These are phyloP conservation scores for Podaxis mareebaensis DNA, from an alignment of 768 basidiomycete species.

Conservation along the genomic window DNA sequence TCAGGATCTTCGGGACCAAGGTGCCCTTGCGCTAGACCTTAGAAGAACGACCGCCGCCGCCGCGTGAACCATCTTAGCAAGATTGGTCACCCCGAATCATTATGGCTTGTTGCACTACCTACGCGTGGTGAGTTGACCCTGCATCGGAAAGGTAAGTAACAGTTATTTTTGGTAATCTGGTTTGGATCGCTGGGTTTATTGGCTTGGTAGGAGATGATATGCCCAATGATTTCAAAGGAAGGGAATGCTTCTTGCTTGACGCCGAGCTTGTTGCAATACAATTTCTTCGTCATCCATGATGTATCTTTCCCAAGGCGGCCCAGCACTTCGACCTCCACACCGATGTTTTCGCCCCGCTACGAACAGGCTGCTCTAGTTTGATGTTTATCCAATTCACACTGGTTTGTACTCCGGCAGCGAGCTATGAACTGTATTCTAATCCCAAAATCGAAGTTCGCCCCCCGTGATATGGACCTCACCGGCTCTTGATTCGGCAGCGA, in stretches of 20 bases:
- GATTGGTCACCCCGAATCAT: neutral
- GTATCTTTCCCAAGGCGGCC: neutral
- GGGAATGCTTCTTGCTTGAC: neutral
- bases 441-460: neutral
- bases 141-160: constrained; percentile 5
- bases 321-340: neutral
- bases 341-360: neutral
- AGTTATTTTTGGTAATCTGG: constrained; percentile 11
- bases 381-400: neutral
- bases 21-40: neutral
- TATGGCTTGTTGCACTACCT: neutral
- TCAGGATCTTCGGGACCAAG: neutral
- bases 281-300: neutral
- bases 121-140: neutral
- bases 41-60: neutral
- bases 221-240: neutral
- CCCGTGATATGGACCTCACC: neutral
- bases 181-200: constrained; percentile 5
- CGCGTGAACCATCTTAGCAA: neutral
- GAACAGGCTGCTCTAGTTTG: neutral
- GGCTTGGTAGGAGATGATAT: neutral
- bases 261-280: neutral
- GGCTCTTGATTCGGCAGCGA: neutral
- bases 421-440: neutral
- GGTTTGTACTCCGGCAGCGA: neutral